Evolutionary conservation across 371 early-diverging fungal genomes (phyloP), one percentile per base, ranked within the genome.

Genomic region (Mortierella sp.): DNA sequence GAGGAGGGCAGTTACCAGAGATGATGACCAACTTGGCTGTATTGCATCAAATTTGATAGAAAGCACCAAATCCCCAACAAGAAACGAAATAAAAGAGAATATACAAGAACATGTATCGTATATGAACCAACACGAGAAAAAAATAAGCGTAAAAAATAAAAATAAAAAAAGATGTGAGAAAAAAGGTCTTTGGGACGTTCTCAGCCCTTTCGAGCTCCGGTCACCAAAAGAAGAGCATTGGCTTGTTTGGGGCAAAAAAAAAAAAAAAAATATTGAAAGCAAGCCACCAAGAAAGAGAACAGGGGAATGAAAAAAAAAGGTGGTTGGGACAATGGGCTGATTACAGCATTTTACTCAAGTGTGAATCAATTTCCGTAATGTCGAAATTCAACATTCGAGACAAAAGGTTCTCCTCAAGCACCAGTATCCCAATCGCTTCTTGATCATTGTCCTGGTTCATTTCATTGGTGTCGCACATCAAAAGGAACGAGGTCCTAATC

Each of bases 1-100:
- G 94, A 85, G 98, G 96, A 76, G 98, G 98, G 91, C 96, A 96
- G 96, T 99, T 99, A 84, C 95, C 96, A 78, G 98, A 93, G 87
- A 99, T 93, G 90, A 99, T 93, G 87, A 99, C 90, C 83, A 98
- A 91, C 95, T 97, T 98, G 90, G 98, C 96, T 95, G 89, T 63
- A 62, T 61, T 55, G 49, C 54, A 68, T 66, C 49, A 68, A 68
- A 60, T 35, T 68, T 62, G 13, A 40, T 29, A 60, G 67, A n/a
- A 35, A 72, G 29, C 76, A 53, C 61, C 60, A 37, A 49, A 66
- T 28, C 17, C 40, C 47, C 66, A 49, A 66, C 56, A 74, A 70
- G 40, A 32, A 6, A 47, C 49, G n/a, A 64, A 26, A 43, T 55
- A 35, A 34, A 40, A 9, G 56, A 57, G 61, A 61, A 58, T 23